Conservation (phyloP, 2,329 filamentous ascomycete genomes). For the Emergomyces africanus region DNA sequence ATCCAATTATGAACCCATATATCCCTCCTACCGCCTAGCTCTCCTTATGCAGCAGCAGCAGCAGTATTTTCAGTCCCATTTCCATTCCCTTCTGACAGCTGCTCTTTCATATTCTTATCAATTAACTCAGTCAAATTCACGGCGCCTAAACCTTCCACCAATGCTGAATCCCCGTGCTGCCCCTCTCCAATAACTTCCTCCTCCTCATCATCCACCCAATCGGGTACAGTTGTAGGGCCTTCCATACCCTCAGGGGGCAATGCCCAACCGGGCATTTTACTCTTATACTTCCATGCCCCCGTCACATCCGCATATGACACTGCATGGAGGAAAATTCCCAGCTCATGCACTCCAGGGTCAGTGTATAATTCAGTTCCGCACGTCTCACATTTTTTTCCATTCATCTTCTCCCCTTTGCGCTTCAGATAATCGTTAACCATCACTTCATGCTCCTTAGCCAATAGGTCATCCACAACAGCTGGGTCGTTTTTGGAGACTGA, state of each 20-base stretch:
- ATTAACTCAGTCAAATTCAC: slow-evolving; percentile 7
- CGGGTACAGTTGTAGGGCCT: slow-evolving; percentile 55
- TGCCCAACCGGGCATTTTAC: slow-evolving; percentile 74
- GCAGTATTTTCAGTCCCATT: neutral
- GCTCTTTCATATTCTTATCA: neutral
- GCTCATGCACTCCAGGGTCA: slow-evolving; percentile 78
- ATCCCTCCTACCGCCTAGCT: neutral
- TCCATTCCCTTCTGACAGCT: neutral
- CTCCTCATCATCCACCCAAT: slow-evolving; percentile 29
- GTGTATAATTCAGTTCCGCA: slow-evolving; percentile 87
- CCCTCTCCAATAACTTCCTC: slow-evolving; percentile 26
- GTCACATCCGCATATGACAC: slow-evolving; percentile 74
- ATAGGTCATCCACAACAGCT: slow-evolving; percentile 27
- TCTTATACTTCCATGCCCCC: slow-evolving; percentile 78
- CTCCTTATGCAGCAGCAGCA: neutral
- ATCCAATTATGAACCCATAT: neutral
- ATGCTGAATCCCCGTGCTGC: slow-evolving; percentile 12
- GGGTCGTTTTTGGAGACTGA: slow-evolving; percentile 22
- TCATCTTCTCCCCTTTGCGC: slow-evolving; percentile 85
- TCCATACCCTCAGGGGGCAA: slow-evolving; percentile 60
- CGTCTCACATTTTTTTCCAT: slow-evolving; percentile 64
- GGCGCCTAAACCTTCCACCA: slow-evolving; percentile 12
- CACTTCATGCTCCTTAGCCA: slow-evolving; percentile 49
- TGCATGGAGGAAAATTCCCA: slow-evolving; percentile 89
- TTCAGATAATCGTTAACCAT: slow-evolving; percentile 87